Base-by-base conservation (phyloP, 2,329 filamentous ascomycete species). In the Diaporthe sp. region DNA sequence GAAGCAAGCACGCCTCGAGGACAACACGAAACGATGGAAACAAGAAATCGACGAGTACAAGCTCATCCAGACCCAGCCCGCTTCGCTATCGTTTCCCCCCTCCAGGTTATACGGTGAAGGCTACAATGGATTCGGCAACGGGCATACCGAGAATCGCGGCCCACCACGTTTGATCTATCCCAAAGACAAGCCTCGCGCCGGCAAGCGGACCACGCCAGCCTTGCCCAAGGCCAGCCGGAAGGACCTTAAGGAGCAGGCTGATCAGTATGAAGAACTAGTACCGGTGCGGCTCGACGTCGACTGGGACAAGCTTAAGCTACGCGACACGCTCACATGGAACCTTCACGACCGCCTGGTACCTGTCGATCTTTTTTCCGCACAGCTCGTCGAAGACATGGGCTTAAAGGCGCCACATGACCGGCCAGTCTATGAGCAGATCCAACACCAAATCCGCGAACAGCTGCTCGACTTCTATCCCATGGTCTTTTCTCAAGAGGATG, bases 241-340 rank as follows among this genome's bases (percentile, higher is more conserved):
- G 83, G 95, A 98, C 79, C 90, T 96, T 87, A 90, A 92, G 77
- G 91, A 92, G 79, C 97, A 98, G 86, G 95, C 95, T 34, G 96
- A 98, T 79, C 94, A 96, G 82, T 89, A 95, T 72, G 97, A 99
- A 83, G 95, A 98, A 82, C 87, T 99, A 72, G 94, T 98, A 1
- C 97, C 97, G 3, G 90, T 99, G 78, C 92, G 97, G 65, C 86
- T 99, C 73, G 97, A 99, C 80, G 94, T 98, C 68, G 97, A 99
- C 81, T 94, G 94, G 90, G 96, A 98, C 79, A 98, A 98, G 86
- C 91, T 98, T 80, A 97, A 97, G 85, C 89, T 99, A 76, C 94
- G 97, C 83, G 97, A 99, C 84, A 98, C 97, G 0, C 98, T 99
- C 79, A 98, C 97, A 4, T 99, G 96, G 96, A 99, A 99, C 84